These are phyloP conservation scores for Acacia crassicarpa DNA, from an alignment of 306 rosid genomes.

Conservation along the genomic window DNA sequence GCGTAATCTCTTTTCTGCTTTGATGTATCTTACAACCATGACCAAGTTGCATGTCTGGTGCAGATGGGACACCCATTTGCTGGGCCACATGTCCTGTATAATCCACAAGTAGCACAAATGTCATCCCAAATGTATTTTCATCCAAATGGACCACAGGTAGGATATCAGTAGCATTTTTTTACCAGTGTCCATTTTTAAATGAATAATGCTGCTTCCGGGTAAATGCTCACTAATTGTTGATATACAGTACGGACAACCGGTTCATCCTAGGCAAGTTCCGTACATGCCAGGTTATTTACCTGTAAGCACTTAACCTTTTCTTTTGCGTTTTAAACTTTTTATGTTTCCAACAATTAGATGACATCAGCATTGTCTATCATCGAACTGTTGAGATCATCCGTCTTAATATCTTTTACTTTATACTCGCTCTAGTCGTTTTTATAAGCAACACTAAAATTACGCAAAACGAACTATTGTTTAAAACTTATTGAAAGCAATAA, in stretches of 20 bases:
- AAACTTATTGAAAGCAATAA: too few species aligned
- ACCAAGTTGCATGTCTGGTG: constrained; percentile 32
- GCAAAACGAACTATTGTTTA: too few species aligned
- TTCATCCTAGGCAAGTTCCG: constrained; percentile 77
- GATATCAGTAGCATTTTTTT: constrained; percentile 23
- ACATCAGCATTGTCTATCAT: background rate
- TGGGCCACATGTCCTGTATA: constrained; percentile 72
- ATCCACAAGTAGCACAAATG: constrained; percentile 73
- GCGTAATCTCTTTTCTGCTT: constrained; percentile 3
- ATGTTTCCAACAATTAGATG: constrained; percentile 16
- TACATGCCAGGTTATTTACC: constrained; percentile 80
- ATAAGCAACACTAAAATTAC: too few species aligned
- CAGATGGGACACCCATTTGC: constrained; percentile 80
- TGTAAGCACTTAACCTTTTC: constrained; percentile 57
- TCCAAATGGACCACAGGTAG: constrained; percentile 92
- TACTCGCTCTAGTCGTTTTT: too few species aligned
- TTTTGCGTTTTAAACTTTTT: background rate
- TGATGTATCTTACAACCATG: constrained; percentile 7
- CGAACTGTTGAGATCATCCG: background rate
- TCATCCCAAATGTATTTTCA: constrained; percentile 77
- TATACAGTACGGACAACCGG: constrained; percentile 81
- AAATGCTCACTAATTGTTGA: constrained; percentile 26
- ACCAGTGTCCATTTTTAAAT: constrained; percentile 1
- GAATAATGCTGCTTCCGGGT: constrained; percentile 23
- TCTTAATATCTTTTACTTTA: background rate